Conservation (phyloP, 1,139 yeast species). For the Magnusiomyces suaveolens region DNA sequence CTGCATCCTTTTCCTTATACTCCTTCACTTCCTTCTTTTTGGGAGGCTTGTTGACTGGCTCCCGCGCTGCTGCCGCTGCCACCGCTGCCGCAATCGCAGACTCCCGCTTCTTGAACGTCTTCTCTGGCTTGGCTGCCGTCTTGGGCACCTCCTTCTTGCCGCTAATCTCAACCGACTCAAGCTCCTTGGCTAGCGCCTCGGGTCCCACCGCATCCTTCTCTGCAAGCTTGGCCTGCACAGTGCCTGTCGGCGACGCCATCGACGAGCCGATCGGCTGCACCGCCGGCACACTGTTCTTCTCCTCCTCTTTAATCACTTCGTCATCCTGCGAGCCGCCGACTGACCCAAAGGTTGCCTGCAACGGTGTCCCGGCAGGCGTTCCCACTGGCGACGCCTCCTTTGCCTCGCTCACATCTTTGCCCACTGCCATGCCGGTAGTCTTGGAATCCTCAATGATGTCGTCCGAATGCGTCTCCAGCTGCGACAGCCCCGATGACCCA, state of each 20-base stretch:
- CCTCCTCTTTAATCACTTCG: background rate
- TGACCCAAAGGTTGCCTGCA: background rate
- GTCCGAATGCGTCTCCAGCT: background rate
- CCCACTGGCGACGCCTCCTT: background rate
- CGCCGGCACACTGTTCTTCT: background rate
- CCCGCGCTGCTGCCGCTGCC: conserved; percentile 6
- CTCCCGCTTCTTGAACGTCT: conserved; percentile 8
- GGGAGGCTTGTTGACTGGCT: conserved; percentile 11
- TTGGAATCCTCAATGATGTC: background rate
- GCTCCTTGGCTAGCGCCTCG: conserved; percentile 2
- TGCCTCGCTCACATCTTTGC: background rate
- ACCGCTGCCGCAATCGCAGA: conserved; percentile 7
- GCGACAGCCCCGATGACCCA: conserved; percentile 6
- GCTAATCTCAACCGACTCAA: background rate
- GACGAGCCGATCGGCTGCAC: background rate
- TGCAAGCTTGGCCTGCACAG: background rate
- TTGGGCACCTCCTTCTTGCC: conserved; percentile 1
- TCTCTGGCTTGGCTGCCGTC: conserved; percentile 8
- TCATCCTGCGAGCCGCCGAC: background rate
- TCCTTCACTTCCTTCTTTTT: conserved; percentile 9
- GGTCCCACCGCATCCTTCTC: conserved; percentile 5
- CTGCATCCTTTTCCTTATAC: conserved; percentile 6
- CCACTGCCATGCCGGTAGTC: background rate
- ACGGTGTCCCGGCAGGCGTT: background rate
- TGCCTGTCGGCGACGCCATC: background rate